Evolutionary conservation across 2,329 filamentous ascomycete genomes (phyloP), one percentile per base, ranked within the genome.

Genomic region (Penicillium sp.): DNA sequence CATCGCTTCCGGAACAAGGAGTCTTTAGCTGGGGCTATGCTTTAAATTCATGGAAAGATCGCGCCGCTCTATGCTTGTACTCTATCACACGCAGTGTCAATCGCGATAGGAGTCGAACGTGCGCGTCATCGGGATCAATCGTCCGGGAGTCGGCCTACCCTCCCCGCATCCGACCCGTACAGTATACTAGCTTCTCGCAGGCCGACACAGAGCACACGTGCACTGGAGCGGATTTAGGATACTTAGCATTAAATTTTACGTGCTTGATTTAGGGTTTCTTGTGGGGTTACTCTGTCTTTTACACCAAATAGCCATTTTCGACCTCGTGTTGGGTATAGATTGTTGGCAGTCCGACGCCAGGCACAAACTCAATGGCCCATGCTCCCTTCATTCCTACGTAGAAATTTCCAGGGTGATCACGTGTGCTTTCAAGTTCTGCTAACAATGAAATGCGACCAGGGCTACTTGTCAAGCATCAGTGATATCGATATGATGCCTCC

Each of bases 111-210:
- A 56, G 33, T 23, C 51, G 44, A 52, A 54, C 49, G 46, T 56
- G 31, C 48, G 57, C 36, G 33, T 54, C 33, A 47, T 58, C 42
- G 43, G 34, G 16, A 46, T 56, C 39, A 52, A 58, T 49, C 52
- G 52, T 16, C 52, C 57, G 29, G 51, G 51, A 28, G 33, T 49
- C 24, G 53, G 53, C 28, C 45, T 51, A 29, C 49, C 47, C 23
- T 53, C 55, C 24, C 44, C 52, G 34, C 52, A 44, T 26, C 45
- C 34, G 28, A 47, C n/a, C 28, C 41, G 51, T 42, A 56, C 18
- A 21, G 2, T 21, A 21, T 21, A 21, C 18, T 21, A 52, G 45
- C 47, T 56, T 45, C 41, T 52, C 36, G 44, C 45, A 52, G 7
- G 34, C 47, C 15, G 54, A 54, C 21, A 28, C 28, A 8, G 7